Evolutionary conservation across 495 filamentous ascomycete species (phyloP).

Genomic region (Penicillium egyptiacum): DNA sequence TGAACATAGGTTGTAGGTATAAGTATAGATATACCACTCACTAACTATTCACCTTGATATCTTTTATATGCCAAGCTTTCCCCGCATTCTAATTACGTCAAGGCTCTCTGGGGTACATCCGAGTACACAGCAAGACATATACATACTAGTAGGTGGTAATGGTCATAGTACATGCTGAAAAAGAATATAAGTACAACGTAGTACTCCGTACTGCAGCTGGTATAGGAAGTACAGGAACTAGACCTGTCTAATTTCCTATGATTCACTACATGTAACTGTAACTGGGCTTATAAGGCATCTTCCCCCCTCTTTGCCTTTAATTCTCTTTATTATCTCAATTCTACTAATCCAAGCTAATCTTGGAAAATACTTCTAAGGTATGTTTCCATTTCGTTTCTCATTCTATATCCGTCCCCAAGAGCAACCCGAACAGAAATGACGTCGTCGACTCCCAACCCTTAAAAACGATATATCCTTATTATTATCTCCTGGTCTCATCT

Average conservation of each 20-base stretch:
- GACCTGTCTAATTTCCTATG: neutral
- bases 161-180: neutral
- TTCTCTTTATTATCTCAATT: neutral
- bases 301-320: conserved; percentile 1
- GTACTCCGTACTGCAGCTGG: neutral
- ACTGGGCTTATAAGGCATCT: conserved; percentile 3
- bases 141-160: neutral
- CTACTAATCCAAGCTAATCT: neutral
- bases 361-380: neutral
- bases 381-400: neutral
- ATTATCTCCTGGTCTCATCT: neutral
- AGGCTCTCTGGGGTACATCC: conserved; percentile 6
- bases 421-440: conserved; percentile 21
- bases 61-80: conserved; percentile 23
- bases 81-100: conserved; percentile 34
- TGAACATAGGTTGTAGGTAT: too few species aligned
- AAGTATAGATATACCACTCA: too few species aligned
- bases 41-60: neutral
- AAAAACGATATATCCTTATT: neutral
- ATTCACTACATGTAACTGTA: neutral
- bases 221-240: too few species aligned
- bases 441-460: conserved; percentile 22
- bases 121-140: too few species aligned
- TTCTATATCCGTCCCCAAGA: neutral
- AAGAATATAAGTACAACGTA: neutral